These are phyloP conservation scores for Comarum palustre DNA, from an alignment of 306 rosid genomes.

Conservation along the genomic window DNA sequence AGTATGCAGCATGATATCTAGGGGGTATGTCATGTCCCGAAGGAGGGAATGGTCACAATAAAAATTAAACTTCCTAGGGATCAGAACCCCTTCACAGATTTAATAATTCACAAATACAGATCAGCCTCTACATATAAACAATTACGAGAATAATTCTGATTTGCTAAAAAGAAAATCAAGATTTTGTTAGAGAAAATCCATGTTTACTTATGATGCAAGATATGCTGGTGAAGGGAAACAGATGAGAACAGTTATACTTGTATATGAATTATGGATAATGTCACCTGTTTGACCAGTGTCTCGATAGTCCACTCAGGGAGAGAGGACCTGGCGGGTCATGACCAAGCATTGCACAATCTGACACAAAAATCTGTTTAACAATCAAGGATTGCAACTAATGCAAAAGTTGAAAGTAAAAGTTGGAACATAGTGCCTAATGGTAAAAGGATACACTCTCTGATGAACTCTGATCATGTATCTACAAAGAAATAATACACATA, in stretches of 20 bases:
- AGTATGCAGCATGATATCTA: neutral
- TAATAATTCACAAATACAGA: neutral
- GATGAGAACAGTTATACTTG: neutral
- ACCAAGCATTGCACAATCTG: conserved; percentile 54
- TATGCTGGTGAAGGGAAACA: neutral
- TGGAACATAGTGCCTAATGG: neutral
- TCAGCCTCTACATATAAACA: neutral
- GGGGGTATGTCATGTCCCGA: conserved; percentile 2
- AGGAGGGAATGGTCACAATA: conserved; percentile 2
- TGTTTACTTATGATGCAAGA: neutral
- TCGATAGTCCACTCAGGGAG: conserved; percentile 59
- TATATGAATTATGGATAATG: neutral
- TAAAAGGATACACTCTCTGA: conserved; percentile 75
- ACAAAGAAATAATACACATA: conserved; percentile 20
- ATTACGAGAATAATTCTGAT: neutral
- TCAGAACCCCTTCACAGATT: conserved; percentile 2
- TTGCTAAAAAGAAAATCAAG: neutral
- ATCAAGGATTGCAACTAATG: conserved; percentile 48
- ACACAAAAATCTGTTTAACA: conserved; percentile 51
- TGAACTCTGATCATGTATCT: conserved; percentile 80
- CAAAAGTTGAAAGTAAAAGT: conserved; percentile 21
- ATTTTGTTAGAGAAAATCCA: neutral
- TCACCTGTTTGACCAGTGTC: conserved; percentile 77
- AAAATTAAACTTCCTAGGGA: neutral
- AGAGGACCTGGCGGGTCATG: conserved; percentile 58